Evolutionary conservation across 2,329 filamentous ascomycete species (phyloP), one percentile per base, ranked within the genome.

Genomic region (Blastomyces parvus): DNA sequence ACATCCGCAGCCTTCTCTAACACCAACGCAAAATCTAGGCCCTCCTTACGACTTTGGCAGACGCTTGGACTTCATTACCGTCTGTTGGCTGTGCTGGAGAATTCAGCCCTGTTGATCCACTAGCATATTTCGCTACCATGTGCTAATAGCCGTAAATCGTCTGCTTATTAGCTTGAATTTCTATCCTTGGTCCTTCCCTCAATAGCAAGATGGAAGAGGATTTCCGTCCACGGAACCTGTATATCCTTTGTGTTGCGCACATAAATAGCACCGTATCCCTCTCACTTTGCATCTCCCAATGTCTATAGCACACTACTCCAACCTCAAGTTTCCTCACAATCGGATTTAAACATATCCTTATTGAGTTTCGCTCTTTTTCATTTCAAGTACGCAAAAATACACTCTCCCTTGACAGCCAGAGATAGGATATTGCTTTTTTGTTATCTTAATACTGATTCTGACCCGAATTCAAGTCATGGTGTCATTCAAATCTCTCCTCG

Each of bases 401-500:
- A 38, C 38, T 38, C 42, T 30, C 14, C n/a, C 6, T 40, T 40
- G 3, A 38, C 60, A 19, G 19, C 19, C 33, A 42, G 52, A 36
- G 14, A 38, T 0, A 38, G 36, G 13, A 22, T 5, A 19, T 25
- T 53, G 11, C 5, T 11, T 40, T 50, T 2, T 33, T 52, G n/a
- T 19, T 6, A n/a, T 9, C 25, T 38, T 53, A 36, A 50, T 8
- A 14, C 25, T 25, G 1, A 38, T 22, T 60, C 22, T 22, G 2
- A 22, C 13, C n/a, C 22, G 30, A 58, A 14, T 44, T 19, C 53
- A 57, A 61, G 74, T 69, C 68, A 78, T 78, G 76, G 63, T 66
- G 27, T 74, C 74, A 65, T 74, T 73, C 63, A 74, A 72, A 64
- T 65, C 71, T 59, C 63, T 76, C 59, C 63, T 76, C 57, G 67